Evolutionary conservation across 1,284 basidiomycete genomes (phyloP).

Genomic region (Trametes sp.): DNA sequence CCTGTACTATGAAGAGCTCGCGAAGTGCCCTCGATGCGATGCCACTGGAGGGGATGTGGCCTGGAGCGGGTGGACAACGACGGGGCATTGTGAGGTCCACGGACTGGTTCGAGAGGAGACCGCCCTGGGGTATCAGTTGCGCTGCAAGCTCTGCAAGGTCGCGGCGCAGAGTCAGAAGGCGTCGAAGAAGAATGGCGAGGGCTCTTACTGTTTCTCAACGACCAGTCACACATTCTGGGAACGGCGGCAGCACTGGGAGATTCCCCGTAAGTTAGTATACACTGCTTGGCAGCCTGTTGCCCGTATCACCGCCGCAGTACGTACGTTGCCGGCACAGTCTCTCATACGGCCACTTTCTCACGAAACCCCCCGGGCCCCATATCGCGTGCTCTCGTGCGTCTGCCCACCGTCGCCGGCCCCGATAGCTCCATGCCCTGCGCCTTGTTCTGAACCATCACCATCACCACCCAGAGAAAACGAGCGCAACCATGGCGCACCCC

Average conservation of each 20-base stretch:
- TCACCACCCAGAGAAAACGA: conserved; percentile 1
- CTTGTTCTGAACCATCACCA: conserved; percentile 23
- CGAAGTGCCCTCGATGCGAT: conserved; percentile 30
- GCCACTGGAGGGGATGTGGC: conserved; percentile 10
- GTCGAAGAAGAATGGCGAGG: not conserved
- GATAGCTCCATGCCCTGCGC: conserved; percentile 10
- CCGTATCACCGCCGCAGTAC: too few relatives aligned
- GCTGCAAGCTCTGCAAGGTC: conserved; percentile 28
- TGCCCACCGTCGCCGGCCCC: conserved; percentile 12
- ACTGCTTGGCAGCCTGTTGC: too few relatives aligned
- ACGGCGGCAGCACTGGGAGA: conserved; percentile 2
- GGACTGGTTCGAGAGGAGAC: conserved; percentile 31
- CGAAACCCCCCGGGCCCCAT: conserved; percentile 8
- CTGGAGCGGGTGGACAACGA: conserved; percentile 29
- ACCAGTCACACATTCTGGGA: not conserved
- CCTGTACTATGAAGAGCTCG: conserved; percentile 27
- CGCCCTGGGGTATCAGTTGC: conserved; percentile 32
- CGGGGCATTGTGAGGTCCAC: conserved; percentile 33
- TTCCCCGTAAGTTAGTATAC: not conserved
- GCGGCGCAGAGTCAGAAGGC: not conserved
- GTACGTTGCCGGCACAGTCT: conserved; percentile 5
- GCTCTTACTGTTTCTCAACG: conserved; percentile 1
- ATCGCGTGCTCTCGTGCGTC: conserved; percentile 23
- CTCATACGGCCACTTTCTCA: not conserved
- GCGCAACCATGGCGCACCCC: conserved; percentile 16